phyloP scores from a whole-genome alignment of 106 monocot genomes.

The Alisma plantagoaquatica region DNA sequence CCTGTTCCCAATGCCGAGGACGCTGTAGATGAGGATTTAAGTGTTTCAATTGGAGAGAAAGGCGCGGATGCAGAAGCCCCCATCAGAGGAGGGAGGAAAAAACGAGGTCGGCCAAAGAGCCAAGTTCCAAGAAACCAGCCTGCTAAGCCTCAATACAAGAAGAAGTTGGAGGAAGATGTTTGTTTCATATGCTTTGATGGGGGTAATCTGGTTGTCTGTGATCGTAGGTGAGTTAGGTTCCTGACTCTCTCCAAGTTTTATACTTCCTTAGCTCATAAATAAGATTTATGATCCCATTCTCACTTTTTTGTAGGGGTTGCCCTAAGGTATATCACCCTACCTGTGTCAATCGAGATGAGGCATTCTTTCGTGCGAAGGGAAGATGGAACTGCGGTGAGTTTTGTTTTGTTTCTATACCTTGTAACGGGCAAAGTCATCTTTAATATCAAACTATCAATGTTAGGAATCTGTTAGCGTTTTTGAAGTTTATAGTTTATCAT shows the following conservation, averaged over 20 bases:
- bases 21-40: not conserved
- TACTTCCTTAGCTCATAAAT: not conserved
- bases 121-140: constrained; percentile 37
- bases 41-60: not conserved
- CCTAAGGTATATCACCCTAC: constrained; percentile 90
- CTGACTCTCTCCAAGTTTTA: not conserved
- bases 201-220: constrained; percentile 80
- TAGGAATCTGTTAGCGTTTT: not conserved
- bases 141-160: constrained; percentile 16
- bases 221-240: constrained; percentile 53
- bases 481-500: not conserved
- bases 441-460: not conserved
- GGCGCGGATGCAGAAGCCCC: not conserved
- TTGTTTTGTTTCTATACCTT: no score
- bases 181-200: constrained; percentile 98
- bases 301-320: constrained; percentile 51
- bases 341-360: constrained; percentile 82
- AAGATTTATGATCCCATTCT: not conserved
- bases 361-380: constrained; percentile 76
- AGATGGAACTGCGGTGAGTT: constrained; percentile 80
- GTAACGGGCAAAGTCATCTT: no score
- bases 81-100: constrained; percentile 34
- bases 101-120: constrained; percentile 72
- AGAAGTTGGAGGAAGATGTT: constrained; percentile 67
- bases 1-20: not conserved